Evolutionary conservation across 2,329 filamentous ascomycete genomes (phyloP), one percentile per base, ranked within the genome.

Genomic region (Aspergillus chevalieri): DNA sequence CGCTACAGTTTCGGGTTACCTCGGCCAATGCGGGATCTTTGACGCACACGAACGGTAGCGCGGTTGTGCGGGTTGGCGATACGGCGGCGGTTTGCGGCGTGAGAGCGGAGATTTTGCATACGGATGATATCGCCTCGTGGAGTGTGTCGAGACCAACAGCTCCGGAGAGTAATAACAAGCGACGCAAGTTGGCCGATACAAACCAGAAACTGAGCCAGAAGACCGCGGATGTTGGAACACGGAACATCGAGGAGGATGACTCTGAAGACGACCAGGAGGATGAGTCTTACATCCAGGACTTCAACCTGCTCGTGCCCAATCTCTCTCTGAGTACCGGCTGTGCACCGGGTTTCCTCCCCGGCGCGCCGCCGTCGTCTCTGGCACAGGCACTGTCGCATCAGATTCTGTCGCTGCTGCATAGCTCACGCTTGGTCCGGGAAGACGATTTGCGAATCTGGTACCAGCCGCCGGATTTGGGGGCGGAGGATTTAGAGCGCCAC

Each of bases 51-150:
- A 85, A 95, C 65, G 93, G 93, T 46, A 94, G 89, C 61, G 86
- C 92, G 1, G 85, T 97, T 0, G 87, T 97, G 45, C 83, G 93
- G 33, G 77, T 87, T 46, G 93, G 93, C 43, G 89, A 94, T 68
- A 97, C 92, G 1, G 90, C 89, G 1, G 89, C 91, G n/a, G 91
- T 98, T 34, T 96, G 91, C 65, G 93, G 92, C 50, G 83, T 98
- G 17, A 83, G 92, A 42, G 91, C 80, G 47, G 93, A 98, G 72
- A 84, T 95, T 6, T 76, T 98, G 22, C 78, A 84, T 44, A 84
- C 86, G 2, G 78, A 80, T 45, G 83, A 89, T 65, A 88, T 94
- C 51, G 84, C 70, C 74, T 85, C 54, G 60, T 81, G 51, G 67
- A 72, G 59, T 51, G 67, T 72, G 8, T 66, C 65, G 8, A 56